Evolutionary conservation across 352 stramenopile species (phyloP).

Genomic region (Pythium utonaiense): DNA sequence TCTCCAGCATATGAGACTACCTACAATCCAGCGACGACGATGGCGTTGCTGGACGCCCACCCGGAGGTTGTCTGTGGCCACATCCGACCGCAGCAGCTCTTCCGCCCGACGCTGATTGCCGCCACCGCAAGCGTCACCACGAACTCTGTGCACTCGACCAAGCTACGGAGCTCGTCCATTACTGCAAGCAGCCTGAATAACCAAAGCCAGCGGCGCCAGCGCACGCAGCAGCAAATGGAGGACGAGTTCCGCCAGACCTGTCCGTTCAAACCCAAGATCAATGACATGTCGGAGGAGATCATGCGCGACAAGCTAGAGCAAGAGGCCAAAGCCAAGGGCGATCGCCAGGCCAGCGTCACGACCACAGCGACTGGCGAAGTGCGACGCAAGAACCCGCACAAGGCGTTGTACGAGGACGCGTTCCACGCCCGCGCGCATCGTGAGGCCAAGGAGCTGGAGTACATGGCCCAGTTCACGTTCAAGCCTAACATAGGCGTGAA

Average conservation of each 20-base stretch:
- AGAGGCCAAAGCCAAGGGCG: conserved; percentile 22
- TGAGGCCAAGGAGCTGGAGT: conserved; percentile 47
- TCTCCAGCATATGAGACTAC: conserved; percentile 6
- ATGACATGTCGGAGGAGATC: conserved; percentile 65
- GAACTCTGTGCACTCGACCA: conserved; percentile 35
- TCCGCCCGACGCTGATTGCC: conserved; percentile 62
- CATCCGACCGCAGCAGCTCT: conserved; percentile 53
- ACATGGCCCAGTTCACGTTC: conserved; percentile 67
- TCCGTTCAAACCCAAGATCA: conserved; percentile 74
- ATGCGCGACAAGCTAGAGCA: conserved; percentile 62
- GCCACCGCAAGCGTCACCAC: conserved; percentile 16
- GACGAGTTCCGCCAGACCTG: conserved; percentile 62
- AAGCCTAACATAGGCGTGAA: conserved; percentile 81
- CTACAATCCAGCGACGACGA: conserved; percentile 9
- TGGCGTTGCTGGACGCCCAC: conserved; percentile 3
- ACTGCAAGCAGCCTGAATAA: conserved; percentile 14
- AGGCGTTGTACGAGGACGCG: conserved; percentile 71
- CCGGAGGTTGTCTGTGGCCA: conserved; percentile 50
- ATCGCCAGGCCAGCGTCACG: conserved; percentile 2
- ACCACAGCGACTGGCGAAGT: conserved; percentile 22
- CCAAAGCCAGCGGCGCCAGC: conserved; percentile 38
- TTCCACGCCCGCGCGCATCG: conserved; percentile 40
- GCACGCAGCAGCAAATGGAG: conserved; percentile 53
- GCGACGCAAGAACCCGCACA: conserved; percentile 45
- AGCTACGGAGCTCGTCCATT: conserved; percentile 12